These are phyloP conservation scores for Didymella segeticola DNA, from an alignment of 2,329 filamentous ascomycete genomes.

Conservation along the genomic window DNA sequence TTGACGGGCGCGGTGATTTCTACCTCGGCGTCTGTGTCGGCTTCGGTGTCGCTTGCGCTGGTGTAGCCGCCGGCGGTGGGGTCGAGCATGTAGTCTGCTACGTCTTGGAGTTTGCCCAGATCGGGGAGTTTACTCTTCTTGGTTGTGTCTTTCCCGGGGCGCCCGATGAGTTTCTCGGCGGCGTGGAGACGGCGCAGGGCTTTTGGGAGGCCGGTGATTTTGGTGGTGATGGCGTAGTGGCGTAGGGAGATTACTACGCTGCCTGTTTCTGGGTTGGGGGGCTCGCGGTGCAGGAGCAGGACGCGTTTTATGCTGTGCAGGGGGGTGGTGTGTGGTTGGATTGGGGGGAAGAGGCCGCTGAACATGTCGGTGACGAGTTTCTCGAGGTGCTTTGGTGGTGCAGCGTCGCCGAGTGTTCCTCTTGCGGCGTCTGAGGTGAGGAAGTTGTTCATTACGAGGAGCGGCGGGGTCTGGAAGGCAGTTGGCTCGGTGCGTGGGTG, in stretches of 20 bases:
- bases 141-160: conserved; percentile 51
- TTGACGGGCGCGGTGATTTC: conserved; percentile 72
- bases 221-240: conserved; percentile 95
- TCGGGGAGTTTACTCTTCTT: conserved; percentile 80
- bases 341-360: conserved; percentile 93
- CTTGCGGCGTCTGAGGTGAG: conserved; percentile 62
- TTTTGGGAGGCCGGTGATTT: conserved; percentile 82
- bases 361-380: conserved; percentile 92
- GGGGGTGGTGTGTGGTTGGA: conserved; percentile 88
- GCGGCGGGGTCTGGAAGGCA: conserved; percentile 82
- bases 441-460: conserved; percentile 99
- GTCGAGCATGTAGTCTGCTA: conserved; percentile 92
- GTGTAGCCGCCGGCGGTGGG: conserved; percentile 81
- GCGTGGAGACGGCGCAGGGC: conserved; percentile 83
- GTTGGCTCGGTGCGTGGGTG: conserved; percentile 79
- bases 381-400: conserved; percentile 93
- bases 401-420: conserved; percentile 54
- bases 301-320: conserved; percentile 92
- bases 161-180: conserved; percentile 77
- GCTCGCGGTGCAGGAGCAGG: conserved; percentile 85
- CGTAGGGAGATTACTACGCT: conserved; percentile 85
- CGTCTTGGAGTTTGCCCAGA: conserved; percentile 87
- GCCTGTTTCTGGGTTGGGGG: conserved; percentile 45
- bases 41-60: conserved; percentile 89
- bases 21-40: conserved; percentile 94